phyloP scores from a whole-genome alignment of 495 filamentous ascomycete genomes.

The Neurospora pannonica region DNA sequence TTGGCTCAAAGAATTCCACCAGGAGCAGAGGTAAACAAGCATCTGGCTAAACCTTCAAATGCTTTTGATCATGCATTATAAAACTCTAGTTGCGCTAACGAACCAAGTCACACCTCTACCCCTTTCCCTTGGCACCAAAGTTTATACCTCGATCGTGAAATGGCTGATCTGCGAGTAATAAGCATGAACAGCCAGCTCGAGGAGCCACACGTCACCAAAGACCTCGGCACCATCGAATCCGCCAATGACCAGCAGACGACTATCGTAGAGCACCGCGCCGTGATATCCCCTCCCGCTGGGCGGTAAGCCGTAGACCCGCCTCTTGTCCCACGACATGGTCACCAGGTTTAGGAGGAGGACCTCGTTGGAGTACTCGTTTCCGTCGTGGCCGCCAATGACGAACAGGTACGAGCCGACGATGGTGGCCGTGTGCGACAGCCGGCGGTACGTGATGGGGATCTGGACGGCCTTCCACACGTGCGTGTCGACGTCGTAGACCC shows the following conservation, averaged over 20 bases:
- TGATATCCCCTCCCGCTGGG: constrained; percentile 55
- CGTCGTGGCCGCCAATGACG: constrained; percentile 57
- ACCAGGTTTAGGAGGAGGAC: constrained; percentile 56
- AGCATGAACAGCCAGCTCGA: constrained; percentile 55
- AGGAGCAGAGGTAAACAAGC: neutral
- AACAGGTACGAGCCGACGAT: constrained; percentile 59
- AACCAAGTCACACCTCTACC: neutral
- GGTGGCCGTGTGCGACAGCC: constrained; percentile 54
- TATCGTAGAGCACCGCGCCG: constrained; percentile 52
- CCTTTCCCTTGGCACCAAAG: neutral
- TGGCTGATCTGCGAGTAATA: constrained; percentile 63
- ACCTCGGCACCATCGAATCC: constrained; percentile 56
- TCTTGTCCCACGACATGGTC: constrained; percentile 58
- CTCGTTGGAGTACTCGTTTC: constrained; percentile 56
- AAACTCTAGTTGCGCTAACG: neutral
- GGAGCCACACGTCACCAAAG: constrained; percentile 52
- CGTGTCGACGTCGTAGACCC: constrained; percentile 56
- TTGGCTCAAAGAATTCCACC: too few species aligned
- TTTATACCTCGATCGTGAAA: constrained; percentile 54
- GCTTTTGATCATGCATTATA: neutral
- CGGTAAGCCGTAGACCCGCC: constrained; percentile 51
- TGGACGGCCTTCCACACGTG: constrained; percentile 43
- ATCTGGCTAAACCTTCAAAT: neutral
- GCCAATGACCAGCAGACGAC: constrained; percentile 48
- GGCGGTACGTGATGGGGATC: constrained; percentile 44